Base-by-base conservation (phyloP, 305 asterid genomes). In the Fraxinus sp. region DNA sequence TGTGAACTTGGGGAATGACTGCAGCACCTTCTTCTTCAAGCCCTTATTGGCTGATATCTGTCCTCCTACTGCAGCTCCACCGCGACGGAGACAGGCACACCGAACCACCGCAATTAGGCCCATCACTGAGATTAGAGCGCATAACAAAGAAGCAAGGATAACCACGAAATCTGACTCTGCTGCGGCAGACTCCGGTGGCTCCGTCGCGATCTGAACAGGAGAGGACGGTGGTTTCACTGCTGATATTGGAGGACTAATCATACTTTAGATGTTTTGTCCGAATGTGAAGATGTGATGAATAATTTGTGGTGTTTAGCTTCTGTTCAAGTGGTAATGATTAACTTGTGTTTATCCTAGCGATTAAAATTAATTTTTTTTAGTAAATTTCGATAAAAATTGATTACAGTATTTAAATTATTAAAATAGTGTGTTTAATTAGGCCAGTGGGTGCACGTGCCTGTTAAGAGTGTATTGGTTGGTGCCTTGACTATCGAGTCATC, bases 31-130 rank as follows among this genome's bases (percentile, higher is more conserved):
- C 82, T 85, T 90, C 81, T 86, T 92, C 75, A 92, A 39, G 0
- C 95, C 94, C 81, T 83, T 90, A 28, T 87, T 87, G 36, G 91
- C 86, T 80, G 87, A 41, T 13, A 83, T 78, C 9, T 83, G 86
- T 3, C 83, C 77, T 24, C 81, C 83, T 3, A 36, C 87, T 10
- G 79, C 35, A 76, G 78, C 73, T 5, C 82, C 82, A 28, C 86
- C 86, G 18, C 90, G 91, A 77, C 93, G 89, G 83, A 89, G 93
- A 91, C 95, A 88, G 79, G 92, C 90, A 79, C 95, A 90, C n/a
- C 95, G 89, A 13, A 91, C 92, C 7, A 90, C 88, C 2, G 92
- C 90, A 24, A 90, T 64, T 6, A 92, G 90, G 3, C 93, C 95
- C 13, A 88, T 89, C 35, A 87, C 89, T 78, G 93, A 89, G 22